Evolutionary conservation across 768 basidiomycete species (phyloP).

Genomic region (Agrocybe praecox): DNA sequence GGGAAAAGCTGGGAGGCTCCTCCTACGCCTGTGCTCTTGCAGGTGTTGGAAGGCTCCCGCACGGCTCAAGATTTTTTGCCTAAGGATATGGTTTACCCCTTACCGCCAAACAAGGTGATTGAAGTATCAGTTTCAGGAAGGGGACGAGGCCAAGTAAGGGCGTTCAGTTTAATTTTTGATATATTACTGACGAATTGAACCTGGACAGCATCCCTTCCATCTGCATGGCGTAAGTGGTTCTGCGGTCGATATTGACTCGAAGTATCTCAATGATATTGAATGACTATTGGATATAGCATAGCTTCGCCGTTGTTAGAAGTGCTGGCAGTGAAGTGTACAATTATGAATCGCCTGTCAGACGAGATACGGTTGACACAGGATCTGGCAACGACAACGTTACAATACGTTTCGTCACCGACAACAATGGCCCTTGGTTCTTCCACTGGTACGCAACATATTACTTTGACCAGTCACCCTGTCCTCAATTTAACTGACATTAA

Average conservation of each 20-base stretch:
- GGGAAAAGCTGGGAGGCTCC: conserved; percentile 24
- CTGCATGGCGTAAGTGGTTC: conserved; percentile 7
- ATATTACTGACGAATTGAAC: no score
- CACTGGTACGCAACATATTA: conserved; percentile 38
- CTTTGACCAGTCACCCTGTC: no score
- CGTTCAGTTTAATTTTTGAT: not conserved
- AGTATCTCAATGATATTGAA: no score
- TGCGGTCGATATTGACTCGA: not conserved
- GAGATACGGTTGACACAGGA: not conserved
- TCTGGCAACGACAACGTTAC: conserved; percentile 42
- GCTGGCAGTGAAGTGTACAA: not conserved
- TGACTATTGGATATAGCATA: not conserved
- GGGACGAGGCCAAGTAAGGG: not conserved
- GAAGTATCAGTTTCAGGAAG: conserved; percentile 39
- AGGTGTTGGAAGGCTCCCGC: conserved; percentile 43
- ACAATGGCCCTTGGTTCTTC: conserved; percentile 64
- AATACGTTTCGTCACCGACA: conserved; percentile 68
- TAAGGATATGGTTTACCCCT: conserved; percentile 34
- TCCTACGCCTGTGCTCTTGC: conserved; percentile 44
- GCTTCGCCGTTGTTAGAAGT: not conserved
- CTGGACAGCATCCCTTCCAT: conserved; percentile 11
- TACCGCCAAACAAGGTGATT: conserved; percentile 42
- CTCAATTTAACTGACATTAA: not conserved
- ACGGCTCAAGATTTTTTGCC: conserved; percentile 31
- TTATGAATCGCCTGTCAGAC: not conserved